Evolutionary conservation across 805 yeast genomes (phyloP).

Genomic region (Zygosaccharomyces siamensis): DNA sequence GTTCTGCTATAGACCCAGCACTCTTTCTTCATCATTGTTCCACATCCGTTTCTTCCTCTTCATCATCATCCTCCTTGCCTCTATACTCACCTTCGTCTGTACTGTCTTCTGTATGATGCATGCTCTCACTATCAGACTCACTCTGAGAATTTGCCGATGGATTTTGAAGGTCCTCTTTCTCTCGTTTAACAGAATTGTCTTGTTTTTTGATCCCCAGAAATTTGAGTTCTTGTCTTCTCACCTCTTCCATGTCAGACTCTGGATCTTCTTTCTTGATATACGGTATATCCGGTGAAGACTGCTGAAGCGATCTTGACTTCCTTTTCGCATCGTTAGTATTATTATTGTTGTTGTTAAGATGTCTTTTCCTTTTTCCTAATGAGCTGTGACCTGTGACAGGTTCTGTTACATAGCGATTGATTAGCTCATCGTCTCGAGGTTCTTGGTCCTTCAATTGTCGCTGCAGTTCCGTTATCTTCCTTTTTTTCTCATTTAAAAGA

Average conservation of each 20-base stretch:
- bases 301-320: neutral
- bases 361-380: conserved; percentile 22
- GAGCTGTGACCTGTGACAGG: conserved; percentile 22
- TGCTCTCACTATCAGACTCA: neutral
- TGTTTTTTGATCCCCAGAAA: conserved; percentile 22
- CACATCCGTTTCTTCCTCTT: conserved; percentile 8
- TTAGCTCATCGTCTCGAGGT: conserved; percentile 16
- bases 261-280: neutral
- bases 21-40: conserved; percentile 1
- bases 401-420: conserved; percentile 19
- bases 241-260: neutral
- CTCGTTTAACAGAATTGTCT: neutral
- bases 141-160: neutral
- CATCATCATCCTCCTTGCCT: conserved; percentile 13
- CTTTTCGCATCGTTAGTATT: neutral
- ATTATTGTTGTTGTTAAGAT: neutral
- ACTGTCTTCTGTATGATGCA: neutral
- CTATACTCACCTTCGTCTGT: conserved; percentile 5
- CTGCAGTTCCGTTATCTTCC: conserved; percentile 19
- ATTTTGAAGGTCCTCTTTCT: conserved; percentile 7
- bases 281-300: neutral
- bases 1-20: neutral
- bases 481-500: conserved; percentile 29
- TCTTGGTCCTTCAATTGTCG: conserved; percentile 8
- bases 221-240: conserved; percentile 14